Evolutionary conservation across 495 filamentous ascomycete genomes (phyloP).

Genomic region (Cryomyces antarcticus): DNA sequence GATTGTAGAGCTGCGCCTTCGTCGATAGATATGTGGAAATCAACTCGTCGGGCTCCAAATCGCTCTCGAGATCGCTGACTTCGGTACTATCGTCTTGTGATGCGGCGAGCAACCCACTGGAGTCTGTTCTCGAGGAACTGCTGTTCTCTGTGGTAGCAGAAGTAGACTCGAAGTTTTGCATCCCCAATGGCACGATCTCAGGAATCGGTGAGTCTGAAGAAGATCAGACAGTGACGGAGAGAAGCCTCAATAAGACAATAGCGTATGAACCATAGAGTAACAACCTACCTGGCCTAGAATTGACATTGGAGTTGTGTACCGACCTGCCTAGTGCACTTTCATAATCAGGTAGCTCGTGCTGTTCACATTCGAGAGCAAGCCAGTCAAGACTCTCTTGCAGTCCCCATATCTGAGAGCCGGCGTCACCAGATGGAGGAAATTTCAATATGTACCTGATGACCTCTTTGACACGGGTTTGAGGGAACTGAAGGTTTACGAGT

Average conservation of each 20-base stretch:
- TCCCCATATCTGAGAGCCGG: conserved; percentile 42
- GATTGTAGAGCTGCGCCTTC: conserved; percentile 48
- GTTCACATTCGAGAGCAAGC: conserved; percentile 51
- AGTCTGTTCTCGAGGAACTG: not conserved
- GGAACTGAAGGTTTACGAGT: conserved; percentile 46
- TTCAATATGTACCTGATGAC: conserved; percentile 42
- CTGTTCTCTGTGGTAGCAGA: not conserved
- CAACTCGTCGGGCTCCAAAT: conserved; percentile 49
- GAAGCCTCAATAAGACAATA: not conserved
- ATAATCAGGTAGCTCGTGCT: conserved; percentile 52
- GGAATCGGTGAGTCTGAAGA: not conserved
- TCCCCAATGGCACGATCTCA: too few species aligned
- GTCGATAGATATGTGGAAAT: conserved; percentile 53
- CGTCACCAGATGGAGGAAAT: conserved; percentile 26
- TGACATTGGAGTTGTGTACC: not conserved
- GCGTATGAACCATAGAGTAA: not conserved
- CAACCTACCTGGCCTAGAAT: not conserved
- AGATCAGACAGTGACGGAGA: not conserved
- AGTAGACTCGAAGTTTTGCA: conserved; percentile 2
- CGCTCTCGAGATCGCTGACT: conserved; percentile 30
- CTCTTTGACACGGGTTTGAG: conserved; percentile 36
- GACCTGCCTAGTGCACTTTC: conserved; percentile 11
- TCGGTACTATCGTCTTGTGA: not conserved
- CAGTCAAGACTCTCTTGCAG: conserved; percentile 74
- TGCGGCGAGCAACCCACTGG: not conserved